Evolutionary conservation across 805 yeast genomes (phyloP).

Genomic region (Brettanomyces naardenensis): DNA sequence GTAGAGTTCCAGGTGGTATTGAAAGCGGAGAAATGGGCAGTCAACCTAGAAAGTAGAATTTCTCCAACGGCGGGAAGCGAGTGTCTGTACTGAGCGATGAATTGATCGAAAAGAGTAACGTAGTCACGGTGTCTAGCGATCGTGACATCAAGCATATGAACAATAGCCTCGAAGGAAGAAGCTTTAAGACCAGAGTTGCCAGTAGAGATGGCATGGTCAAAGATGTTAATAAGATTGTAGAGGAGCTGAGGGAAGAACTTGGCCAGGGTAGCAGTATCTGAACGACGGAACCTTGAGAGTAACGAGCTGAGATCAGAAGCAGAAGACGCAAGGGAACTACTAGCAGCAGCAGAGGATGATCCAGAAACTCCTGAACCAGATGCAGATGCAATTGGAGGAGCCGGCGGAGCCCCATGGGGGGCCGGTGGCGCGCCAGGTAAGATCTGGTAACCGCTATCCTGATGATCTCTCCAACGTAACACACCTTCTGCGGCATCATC

Average conservation of each 20-base stretch:
- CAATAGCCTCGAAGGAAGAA: slow-evolving; percentile 44
- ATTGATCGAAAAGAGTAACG: slow-evolving; percentile 46
- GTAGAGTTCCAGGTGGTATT: slow-evolving; percentile 51
- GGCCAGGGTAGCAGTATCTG: slow-evolving; percentile 45
- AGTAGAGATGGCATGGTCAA: slow-evolving; percentile 15
- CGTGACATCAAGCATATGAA: slow-evolving; percentile 53
- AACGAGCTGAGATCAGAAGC: slow-evolving; percentile 38
- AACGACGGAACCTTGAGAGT: slow-evolving; percentile 42
- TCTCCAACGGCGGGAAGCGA: slow-evolving; percentile 45
- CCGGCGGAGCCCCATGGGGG: background rate
- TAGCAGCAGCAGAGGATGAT: slow-evolving; percentile 27
- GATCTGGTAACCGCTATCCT: background rate
- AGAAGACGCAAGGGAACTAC: background rate
- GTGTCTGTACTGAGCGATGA: slow-evolving; percentile 27
- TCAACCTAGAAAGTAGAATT: slow-evolving; percentile 37
- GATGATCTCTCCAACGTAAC: slow-evolving; percentile 33
- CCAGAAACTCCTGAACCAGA: slow-evolving; percentile 35
- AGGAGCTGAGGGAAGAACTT: slow-evolving; percentile 57
- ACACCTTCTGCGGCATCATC: slow-evolving; percentile 48
- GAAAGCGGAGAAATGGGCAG: slow-evolving; percentile 40
- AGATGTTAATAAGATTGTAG: slow-evolving; percentile 26
- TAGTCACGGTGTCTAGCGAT: slow-evolving; percentile 62
- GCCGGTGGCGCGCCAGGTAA: background rate
- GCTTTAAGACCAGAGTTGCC: slow-evolving; percentile 20
- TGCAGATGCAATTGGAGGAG: background rate